A percentile compares a stretch with the other conserved stretches of the same genome.
These are phyloP conservation scores for Hypoxylon fuscum DNA, from an alignment of 495 filamentous ascomycete species.

Conservation along the genomic window DNA sequence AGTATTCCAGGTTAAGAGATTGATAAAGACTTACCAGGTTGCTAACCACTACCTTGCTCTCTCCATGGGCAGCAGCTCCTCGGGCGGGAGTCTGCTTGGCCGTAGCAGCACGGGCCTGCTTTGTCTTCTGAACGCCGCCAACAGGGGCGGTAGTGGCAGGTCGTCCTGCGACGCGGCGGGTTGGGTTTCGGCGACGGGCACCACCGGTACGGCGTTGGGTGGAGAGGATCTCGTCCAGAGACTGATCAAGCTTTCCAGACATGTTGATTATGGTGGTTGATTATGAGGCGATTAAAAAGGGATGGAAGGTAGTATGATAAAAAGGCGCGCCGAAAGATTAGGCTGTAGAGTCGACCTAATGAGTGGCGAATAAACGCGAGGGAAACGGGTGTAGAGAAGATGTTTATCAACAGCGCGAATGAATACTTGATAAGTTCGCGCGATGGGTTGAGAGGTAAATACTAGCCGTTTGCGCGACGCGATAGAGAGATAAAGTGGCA, in stretches of 20 bases:
- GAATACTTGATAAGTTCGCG: conserved; percentile 5
- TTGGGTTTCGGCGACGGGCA: conserved; percentile 59
- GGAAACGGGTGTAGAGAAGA: conserved; percentile 6
- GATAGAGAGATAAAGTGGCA: conserved; percentile 1
- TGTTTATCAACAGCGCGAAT: conserved; percentile 6
- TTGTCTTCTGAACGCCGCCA: conserved; percentile 88
- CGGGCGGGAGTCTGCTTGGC: conserved; percentile 71
- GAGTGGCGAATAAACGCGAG: conserved; percentile 15
- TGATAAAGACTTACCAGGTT: conserved; percentile 81
- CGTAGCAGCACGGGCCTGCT: conserved; percentile 63
- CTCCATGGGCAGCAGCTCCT: conserved; percentile 65
- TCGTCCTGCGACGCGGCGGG: conserved; percentile 60
- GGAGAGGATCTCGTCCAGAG: conserved; percentile 94
- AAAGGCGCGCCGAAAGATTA: conserved; percentile 29
- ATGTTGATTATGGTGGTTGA: conserved; percentile 62
- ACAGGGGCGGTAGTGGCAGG: conserved; percentile 69
- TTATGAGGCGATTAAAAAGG: conserved; percentile 27
- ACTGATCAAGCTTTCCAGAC: conserved; percentile 94
- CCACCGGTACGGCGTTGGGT: conserved; percentile 67
- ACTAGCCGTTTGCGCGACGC: conserved; percentile 5
- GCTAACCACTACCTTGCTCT: conserved; percentile 97
- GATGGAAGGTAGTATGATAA: conserved; percentile 20
- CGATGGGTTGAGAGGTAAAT: background rate
- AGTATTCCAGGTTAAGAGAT: no score
- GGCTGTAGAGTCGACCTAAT: conserved; percentile 23